Percentiles rank a stretch among this genome's conserved stretches.
Conservation (phyloP, 495 filamentous ascomycete species). For the Neurospora sp. region DNA sequence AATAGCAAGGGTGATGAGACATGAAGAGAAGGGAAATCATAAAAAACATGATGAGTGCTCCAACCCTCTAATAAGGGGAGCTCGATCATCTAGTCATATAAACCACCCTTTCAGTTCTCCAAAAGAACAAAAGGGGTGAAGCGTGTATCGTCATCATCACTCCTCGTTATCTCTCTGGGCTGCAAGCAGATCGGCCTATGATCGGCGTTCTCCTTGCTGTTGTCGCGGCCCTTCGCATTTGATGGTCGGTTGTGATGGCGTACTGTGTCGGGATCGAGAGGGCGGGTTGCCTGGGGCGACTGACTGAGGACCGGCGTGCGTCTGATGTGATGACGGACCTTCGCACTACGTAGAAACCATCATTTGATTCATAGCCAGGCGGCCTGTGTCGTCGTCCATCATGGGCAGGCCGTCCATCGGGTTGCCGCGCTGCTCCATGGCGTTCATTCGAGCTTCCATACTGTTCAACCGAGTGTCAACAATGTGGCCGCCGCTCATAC, state of each 20-base stretch:
- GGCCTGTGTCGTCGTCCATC: conserved; percentile 34
- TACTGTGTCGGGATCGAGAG: not conserved
- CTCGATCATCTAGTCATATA: not conserved
- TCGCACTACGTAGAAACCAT: not conserved
- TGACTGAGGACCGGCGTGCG: not conserved
- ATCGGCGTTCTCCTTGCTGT: not conserved
- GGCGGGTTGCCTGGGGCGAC: not conserved
- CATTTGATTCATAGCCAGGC: conserved; percentile 15
- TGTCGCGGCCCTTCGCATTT: not conserved
- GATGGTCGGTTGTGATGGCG: not conserved
- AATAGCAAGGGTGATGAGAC: not conserved
- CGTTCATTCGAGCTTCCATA: conserved; percentile 30
- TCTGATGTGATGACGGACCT: not conserved
- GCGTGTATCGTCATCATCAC: not conserved
- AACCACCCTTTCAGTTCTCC: not conserved
- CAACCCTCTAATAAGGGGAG: not conserved
- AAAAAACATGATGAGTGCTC: not conserved
- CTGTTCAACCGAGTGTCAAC: conserved; percentile 28
- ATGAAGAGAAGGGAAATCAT: not conserved
- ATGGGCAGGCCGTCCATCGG: conserved; percentile 35
- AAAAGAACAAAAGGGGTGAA: not conserved
- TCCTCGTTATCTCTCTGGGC: not conserved
- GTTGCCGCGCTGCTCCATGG: conserved; percentile 28
- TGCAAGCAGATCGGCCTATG: not conserved
- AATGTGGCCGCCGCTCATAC: conserved; percentile 19